Base-by-base conservation (phyloP, 2,329 filamentous ascomycete genomes). In the Rugonectria rugulosa region DNA sequence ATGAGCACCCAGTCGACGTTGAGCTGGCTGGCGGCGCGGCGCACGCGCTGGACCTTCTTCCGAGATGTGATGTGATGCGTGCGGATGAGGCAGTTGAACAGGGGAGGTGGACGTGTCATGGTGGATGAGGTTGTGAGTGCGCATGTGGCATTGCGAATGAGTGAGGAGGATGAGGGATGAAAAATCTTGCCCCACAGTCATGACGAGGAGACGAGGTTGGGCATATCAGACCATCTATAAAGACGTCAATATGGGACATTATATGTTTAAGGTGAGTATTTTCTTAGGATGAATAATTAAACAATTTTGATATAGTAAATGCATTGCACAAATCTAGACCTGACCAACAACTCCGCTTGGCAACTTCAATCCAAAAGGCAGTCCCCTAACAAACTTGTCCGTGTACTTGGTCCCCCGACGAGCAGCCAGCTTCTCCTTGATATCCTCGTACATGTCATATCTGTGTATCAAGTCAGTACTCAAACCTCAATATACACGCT, bases 41-140 rank as follows among this genome's bases (percentile, higher is more conserved):
- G 84, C 19, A 93, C 79, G 52, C 73, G 74, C 7, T 76, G 73
- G 1, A 82, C 73, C 68, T 93, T 93, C 70, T 91, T 92, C 61
- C 89, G 87, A 0, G 88, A 92, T 4, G 89, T 92, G 68, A 93
- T 92, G 71, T 93, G 90, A 64, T 93, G 90, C 0, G 90, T 93
- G 47, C 88, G 84, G 57, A 93, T 90, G 40, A 93, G 77, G 23
- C 58, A 61, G n/a, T 61, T 65, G 42, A 68, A 68, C 12, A 68
- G 43, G 4, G 53, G 37, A 1, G 57, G 29, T 2, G 56, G 44
- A 27, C 57, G 65, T 20, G 64, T 48, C 65, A 68, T 68, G 21
- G 21, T 53, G 52, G 3, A 19, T 38, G 17, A 44, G 45, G 20
- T 44, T 21, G n/a, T 15, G 17, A 21, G 11, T n/a, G 21, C 23